phyloP scores from a whole-genome alignment of 768 basidiomycete genomes.

The Suillus clintonianus region DNA sequence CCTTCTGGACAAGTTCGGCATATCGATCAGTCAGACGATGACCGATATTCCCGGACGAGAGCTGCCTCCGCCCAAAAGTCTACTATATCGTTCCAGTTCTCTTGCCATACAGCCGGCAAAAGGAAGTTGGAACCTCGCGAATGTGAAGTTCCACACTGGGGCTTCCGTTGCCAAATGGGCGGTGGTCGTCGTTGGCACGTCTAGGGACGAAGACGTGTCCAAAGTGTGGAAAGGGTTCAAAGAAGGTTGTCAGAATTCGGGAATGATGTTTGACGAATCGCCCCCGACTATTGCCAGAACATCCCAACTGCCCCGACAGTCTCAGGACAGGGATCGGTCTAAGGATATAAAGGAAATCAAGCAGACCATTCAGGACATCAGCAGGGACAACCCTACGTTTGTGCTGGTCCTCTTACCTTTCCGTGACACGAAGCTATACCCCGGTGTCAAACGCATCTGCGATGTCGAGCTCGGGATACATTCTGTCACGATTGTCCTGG shows the following conservation, averaged over 20 bases:
- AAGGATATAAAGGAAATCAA: neutral
- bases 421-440: slow-evolving; percentile 66
- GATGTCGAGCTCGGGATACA: slow-evolving; percentile 73
- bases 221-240: neutral
- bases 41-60: neutral
- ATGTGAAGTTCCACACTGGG: neutral
- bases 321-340: neutral
- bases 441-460: slow-evolving; percentile 76
- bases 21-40: neutral
- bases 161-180: neutral
- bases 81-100: neutral
- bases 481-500: slow-evolving; percentile 51
- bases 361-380: slow-evolving; percentile 24
- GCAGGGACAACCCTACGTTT: slow-evolving; percentile 54
- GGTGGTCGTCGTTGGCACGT: neutral
- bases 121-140: neutral
- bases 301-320: neutral
- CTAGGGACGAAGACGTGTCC: neutral
- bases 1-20: neutral
- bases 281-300: neutral
- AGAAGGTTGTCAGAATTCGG: neutral
- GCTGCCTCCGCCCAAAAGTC: neutral
- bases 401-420: slow-evolving; percentile 69
- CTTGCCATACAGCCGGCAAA: neutral
- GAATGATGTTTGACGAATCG: neutral